Base-by-base conservation (phyloP, 306 rosid species). In the Sphenostylis stenocarpa region DNA sequence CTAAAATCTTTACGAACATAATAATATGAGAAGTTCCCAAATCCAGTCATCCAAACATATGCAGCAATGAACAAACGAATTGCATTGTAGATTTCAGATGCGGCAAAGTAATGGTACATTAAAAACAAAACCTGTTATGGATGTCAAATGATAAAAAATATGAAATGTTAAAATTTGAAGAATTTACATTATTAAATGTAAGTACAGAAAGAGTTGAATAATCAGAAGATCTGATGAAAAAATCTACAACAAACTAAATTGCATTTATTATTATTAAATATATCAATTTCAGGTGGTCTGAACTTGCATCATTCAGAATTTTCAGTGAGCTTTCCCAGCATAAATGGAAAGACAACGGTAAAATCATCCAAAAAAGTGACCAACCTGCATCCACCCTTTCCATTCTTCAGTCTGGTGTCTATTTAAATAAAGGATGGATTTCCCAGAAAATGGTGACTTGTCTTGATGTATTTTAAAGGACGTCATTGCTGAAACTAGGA, bases 321-420 rank as follows among this genome's bases (percentile, higher is more conserved):
- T 72, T 23, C 53, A 45, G 17, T 29, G 34, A 20, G 14, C 75
- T 60, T 44, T 16, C 69, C 67, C 65, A 64, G 60, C 49, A 63
- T 57, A 72, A 66, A 57, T 43, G 56, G 72, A 39, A 31, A 70
- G 58, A 65, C 69, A 78, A 71, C 6, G 64, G 70, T 52, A 77
- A 72, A 8, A 68, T 29, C 64, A 75, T 57, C 39, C 67, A 53
- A 77, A 81, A 21, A 70, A 70, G 77, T 19, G 76, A 81, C 90
- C 65, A 67, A 95, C 99, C 97, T 95, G 99, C 99, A 92, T 95
- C 97, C 99, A 95, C 43, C 99, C 99, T 88, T 85, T 92, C 99
- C 99, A 95, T 83, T 95, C 99, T 87, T 92, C 99, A 65, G 99
- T 95, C 88, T 95, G 99, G 81, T 95, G 99, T 89, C 99, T 84